Conservation (phyloP, 371 early-diverging fungal genomes). For the Chytridium lagenaria region DNA sequence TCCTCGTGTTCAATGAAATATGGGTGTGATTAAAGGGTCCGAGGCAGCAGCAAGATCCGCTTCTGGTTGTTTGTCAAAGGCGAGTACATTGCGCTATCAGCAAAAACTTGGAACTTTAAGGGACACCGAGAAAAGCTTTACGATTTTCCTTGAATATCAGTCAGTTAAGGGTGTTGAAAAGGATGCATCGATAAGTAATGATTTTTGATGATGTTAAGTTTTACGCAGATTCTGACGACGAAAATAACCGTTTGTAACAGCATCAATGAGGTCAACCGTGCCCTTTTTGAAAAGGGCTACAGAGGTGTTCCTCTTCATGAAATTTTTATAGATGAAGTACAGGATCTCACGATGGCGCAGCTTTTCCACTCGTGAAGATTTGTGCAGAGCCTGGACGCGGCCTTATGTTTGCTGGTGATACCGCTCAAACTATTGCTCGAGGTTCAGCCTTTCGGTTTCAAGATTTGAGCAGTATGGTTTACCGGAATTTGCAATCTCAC, state of each 20-base stretch:
- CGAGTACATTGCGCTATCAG: constrained; percentile 21
- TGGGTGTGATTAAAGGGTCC: constrained; percentile 39
- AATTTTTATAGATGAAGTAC: constrained; percentile 38
- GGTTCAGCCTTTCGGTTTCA: constrained; percentile 40
- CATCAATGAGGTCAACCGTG: constrained; percentile 36
- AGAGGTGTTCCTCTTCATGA: constrained; percentile 16
- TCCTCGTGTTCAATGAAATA: constrained; percentile 35
- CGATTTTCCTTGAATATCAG: constrained; percentile 32
- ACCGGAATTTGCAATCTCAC: constrained; percentile 5
- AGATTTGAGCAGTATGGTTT: constrained; percentile 34
- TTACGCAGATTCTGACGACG: too few relatives aligned
- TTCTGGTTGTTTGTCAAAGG: constrained; percentile 25
- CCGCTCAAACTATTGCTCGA: constrained; percentile 38
- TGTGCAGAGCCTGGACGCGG: constrained; percentile 34
- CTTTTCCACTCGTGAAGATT: constrained; percentile 34
- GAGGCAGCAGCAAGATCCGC: constrained; percentile 23
- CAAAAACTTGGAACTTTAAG: constrained; percentile 14
- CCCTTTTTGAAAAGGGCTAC: constrained; percentile 6
- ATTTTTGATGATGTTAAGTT: too few relatives aligned
- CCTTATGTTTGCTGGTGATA: constrained; percentile 44
- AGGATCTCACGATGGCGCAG: constrained; percentile 42
- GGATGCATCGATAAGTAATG: constrained; percentile 5
- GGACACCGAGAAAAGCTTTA: constrained; percentile 18
- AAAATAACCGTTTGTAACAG: too few relatives aligned
- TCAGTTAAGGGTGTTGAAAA: background rate